These are phyloP conservation scores for Trichoderma sp. DNA, from an alignment of 2,329 filamentous ascomycete species.

Conservation along the genomic window DNA sequence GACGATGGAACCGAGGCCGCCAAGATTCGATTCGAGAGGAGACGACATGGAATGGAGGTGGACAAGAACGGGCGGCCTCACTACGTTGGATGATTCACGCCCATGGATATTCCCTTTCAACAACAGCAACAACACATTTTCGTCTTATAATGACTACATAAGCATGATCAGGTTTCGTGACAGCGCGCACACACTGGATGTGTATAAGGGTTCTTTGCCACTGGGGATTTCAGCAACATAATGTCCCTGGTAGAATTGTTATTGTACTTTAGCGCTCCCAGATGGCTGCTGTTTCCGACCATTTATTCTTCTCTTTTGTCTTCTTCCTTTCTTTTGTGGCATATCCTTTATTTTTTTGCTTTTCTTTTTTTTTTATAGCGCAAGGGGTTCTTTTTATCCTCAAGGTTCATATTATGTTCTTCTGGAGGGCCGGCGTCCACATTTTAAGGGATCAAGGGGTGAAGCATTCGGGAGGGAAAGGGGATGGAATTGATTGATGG, in stretches of 20 bases:
- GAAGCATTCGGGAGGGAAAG: conserved; percentile 30
- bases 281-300: conserved; percentile 31
- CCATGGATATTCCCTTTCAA: conserved; percentile 27
- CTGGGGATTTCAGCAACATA: conserved; percentile 31
- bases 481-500: conserved; percentile 15
- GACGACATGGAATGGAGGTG: conserved; percentile 45
- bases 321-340: background rate
- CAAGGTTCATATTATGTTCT: conserved; percentile 33
- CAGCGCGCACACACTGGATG: conserved; percentile 31
- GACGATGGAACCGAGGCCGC: conserved; percentile 71
- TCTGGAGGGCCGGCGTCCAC: conserved; percentile 33
- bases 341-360: conserved; percentile 14
- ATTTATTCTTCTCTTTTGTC: conserved; percentile 30
- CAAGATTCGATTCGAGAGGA: conserved; percentile 62
- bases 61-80: conserved; percentile 36
- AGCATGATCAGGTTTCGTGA: conserved; percentile 39
- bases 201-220: conserved; percentile 32
- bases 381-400: conserved; percentile 9
- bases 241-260: conserved; percentile 34
- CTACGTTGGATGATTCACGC: conserved; percentile 36
- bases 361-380: conserved; percentile 24
- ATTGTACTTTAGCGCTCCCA: conserved; percentile 40
- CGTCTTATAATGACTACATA: conserved; percentile 37
- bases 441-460: conserved; percentile 32
- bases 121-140: conserved; percentile 13